phyloP scores from a whole-genome alignment of 495 filamentous ascomycete species.

The Podospora conica region DNA sequence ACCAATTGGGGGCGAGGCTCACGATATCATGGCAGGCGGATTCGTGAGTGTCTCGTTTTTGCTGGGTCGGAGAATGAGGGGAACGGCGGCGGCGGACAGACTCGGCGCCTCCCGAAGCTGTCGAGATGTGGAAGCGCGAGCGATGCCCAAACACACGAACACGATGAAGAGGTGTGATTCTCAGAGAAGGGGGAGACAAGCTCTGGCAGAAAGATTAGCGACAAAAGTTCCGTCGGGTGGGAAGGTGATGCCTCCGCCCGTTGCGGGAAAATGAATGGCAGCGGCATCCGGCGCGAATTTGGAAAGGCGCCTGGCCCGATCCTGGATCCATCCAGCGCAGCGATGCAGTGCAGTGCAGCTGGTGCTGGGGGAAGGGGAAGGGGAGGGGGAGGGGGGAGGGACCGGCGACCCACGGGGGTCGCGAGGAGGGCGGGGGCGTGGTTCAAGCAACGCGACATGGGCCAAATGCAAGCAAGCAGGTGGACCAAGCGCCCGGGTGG shows the following conservation, averaged over 20 bases:
- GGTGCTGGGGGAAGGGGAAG: not conserved
- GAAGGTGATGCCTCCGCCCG: conserved; percentile 16
- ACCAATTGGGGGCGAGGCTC: conserved; percentile 24
- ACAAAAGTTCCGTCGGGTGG: conserved; percentile 7
- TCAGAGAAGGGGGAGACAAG: conserved; percentile 3
- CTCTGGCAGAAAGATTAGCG: conserved; percentile 17
- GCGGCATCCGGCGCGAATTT: conserved; percentile 22
- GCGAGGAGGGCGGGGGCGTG: conserved; percentile 22
- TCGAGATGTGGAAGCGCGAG: not conserved
- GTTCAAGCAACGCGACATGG: conserved; percentile 17
- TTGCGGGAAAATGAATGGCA: conserved; percentile 29
- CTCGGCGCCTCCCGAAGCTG: not conserved
- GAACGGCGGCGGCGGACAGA: conserved; percentile 1
- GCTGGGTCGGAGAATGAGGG: not conserved
- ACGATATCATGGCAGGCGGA: conserved; percentile 31
- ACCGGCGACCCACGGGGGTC: conserved; percentile 11
- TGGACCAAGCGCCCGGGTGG: conserved; percentile 34
- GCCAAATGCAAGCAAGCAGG: conserved; percentile 25
- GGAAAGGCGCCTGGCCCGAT: conserved; percentile 23
- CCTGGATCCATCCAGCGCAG: conserved; percentile 10
- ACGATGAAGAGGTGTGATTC: not conserved
- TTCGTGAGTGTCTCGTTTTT: not conserved
- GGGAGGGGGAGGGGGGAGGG: conserved; percentile 12
- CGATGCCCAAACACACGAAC: not conserved
- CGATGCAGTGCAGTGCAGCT: not conserved